These are phyloP conservation scores for Apiotrichum sp. DNA, from an alignment of 1,284 basidiomycete species.

Conservation along the genomic window DNA sequence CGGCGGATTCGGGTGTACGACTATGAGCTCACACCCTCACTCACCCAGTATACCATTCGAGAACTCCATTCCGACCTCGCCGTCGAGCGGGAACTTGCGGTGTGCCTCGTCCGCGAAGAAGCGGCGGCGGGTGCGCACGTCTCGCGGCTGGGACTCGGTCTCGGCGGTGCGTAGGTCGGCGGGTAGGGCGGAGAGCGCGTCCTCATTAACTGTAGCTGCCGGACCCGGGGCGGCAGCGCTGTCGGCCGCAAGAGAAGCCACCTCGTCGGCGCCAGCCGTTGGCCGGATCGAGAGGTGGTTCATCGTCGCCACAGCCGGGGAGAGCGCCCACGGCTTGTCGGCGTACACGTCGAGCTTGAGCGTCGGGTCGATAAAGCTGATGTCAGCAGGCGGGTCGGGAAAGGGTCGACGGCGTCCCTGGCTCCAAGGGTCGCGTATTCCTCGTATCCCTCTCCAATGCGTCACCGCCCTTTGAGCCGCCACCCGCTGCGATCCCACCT, in stretches of 20 bases:
- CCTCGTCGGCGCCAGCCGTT: slow-evolving; percentile 22
- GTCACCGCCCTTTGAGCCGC: too few species aligned
- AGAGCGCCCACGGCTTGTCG: slow-evolving; percentile 79
- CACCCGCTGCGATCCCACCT: too few species aligned
- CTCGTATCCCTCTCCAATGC: too few species aligned
- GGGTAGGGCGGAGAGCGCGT: slow-evolving; percentile 15
- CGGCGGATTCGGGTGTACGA: not conserved
- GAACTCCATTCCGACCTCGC: slow-evolving; percentile 46
- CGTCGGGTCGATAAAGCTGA: slow-evolving; percentile 75
- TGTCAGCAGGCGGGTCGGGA: not conserved
- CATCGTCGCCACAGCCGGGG: slow-evolving; percentile 80
- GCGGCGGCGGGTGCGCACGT: slow-evolving; percentile 51
- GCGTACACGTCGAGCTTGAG: slow-evolving; percentile 72
- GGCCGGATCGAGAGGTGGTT: slow-evolving; percentile 60
- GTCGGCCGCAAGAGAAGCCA: not conserved
- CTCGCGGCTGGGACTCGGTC: not conserved
- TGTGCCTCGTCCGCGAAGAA: slow-evolving; percentile 57
- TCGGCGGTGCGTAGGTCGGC: slow-evolving; percentile 21
- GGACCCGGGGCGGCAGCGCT: not conserved
- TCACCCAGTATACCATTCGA: slow-evolving; percentile 41
- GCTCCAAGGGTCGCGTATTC: too few species aligned
- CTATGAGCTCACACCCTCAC: slow-evolving; percentile 9
- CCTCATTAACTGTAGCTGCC: slow-evolving; percentile 22
- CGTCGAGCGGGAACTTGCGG: slow-evolving; percentile 54
- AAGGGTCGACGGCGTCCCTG: too few species aligned